Percentiles rank a stretch among this genome's conserved stretches.
These are phyloP conservation scores for Yamadazyma sp. DNA, from an alignment of 805 yeast genomes.

Conservation along the genomic window DNA sequence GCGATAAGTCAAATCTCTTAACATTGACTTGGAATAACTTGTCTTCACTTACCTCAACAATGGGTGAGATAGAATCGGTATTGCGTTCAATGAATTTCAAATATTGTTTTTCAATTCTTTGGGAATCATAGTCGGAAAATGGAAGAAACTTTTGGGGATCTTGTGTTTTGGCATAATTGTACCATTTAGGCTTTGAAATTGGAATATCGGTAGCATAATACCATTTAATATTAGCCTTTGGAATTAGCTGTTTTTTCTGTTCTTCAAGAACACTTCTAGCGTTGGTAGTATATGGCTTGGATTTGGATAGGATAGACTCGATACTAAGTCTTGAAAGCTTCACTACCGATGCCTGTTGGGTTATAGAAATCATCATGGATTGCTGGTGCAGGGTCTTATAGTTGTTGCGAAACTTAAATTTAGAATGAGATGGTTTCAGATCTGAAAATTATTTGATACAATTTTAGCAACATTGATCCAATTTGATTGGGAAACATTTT, in stretches of 20 bases:
- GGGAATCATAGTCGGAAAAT: slow-evolving; percentile 63
- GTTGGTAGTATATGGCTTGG: slow-evolving; percentile 10
- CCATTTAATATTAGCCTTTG: slow-evolving; percentile 49
- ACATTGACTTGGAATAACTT: slow-evolving; percentile 72
- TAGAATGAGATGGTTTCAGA: no score
- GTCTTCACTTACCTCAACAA: slow-evolving; percentile 76
- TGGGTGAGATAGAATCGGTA: slow-evolving; percentile 3
- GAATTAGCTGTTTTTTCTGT: slow-evolving; percentile 7
- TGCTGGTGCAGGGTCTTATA: no score
- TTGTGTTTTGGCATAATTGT: slow-evolving; percentile 47
- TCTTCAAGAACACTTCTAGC: slow-evolving; percentile 8
- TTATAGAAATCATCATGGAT: no score
- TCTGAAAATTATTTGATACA: no score
- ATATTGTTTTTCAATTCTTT: slow-evolving; percentile 53
- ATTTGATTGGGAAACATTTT: no score
- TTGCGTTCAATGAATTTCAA: slow-evolving; percentile 19
- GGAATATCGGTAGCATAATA: slow-evolving; percentile 84
- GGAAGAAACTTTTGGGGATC: slow-evolving; percentile 62
- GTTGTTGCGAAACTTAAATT: background rate
- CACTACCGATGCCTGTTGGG: no score
- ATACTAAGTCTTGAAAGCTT: background rate
- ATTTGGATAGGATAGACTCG: slow-evolving; percentile 3
- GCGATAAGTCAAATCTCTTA: slow-evolving; percentile 48
- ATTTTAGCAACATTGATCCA: no score
- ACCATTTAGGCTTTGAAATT: slow-evolving; percentile 59